Conservation (phyloP, 176 grass and related monocot species). For the Dactylis glomerata region DNA sequence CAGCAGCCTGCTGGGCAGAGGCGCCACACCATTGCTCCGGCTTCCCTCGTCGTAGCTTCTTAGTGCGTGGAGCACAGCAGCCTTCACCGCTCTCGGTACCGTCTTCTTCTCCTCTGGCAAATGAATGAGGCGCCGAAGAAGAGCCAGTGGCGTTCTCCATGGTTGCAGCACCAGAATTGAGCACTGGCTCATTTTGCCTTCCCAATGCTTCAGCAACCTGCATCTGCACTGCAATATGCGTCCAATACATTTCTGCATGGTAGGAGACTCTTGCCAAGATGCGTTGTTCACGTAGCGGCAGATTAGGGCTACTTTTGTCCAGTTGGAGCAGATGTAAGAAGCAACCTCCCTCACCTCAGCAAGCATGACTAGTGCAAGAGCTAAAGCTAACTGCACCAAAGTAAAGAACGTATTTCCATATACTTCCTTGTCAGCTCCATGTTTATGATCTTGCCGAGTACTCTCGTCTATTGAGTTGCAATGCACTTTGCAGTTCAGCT, state of each 20-base stretch:
- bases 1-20: background rate
- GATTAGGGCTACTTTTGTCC: slow-evolving; percentile 16
- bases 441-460: too few relatives aligned
- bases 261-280: background rate
- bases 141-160: background rate
- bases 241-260: background rate
- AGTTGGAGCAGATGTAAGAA: slow-evolving; percentile 17
- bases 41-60: background rate
- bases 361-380: background rate
- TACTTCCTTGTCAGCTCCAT: background rate
- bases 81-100: background rate
- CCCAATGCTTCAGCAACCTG: background rate
- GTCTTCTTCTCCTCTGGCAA: background rate
- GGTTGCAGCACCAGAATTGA: background rate
- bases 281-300: background rate
- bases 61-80: background rate
- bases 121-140: background rate
- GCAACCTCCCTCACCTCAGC: background rate
- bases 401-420: background rate
- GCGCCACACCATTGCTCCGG: background rate
- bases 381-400: background rate
- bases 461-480: background rate
- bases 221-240: background rate
- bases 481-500: background rate
- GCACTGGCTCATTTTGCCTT: slow-evolving; percentile 9